Conservation (phyloP, 2,329 filamentous ascomycete species). For the Colletotrichum sp. region DNA sequence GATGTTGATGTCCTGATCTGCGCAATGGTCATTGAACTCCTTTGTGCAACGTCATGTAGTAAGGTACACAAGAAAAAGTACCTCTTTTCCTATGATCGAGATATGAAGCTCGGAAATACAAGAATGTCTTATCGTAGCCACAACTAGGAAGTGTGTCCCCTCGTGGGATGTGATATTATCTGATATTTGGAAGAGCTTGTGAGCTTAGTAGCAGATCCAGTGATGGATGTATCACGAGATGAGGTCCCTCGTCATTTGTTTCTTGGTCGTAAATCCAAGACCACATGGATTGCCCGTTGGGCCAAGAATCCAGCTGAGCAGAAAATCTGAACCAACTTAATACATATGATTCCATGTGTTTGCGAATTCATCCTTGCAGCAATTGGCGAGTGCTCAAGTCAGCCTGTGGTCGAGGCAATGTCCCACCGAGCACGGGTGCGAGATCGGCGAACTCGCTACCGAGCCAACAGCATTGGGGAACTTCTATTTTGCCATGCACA, state of each 20-base stretch:
- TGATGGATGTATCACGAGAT: background rate
- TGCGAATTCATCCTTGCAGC: background rate
- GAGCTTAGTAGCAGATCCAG: background rate
- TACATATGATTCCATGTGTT: background rate
- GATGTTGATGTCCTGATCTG: background rate
- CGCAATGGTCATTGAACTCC: background rate
- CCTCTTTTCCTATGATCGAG: background rate
- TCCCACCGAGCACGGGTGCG: background rate
- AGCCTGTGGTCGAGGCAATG: background rate
- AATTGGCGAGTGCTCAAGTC: background rate
- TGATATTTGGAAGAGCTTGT: background rate
- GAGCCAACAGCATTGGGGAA: background rate
- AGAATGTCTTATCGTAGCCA: fast-evolving
- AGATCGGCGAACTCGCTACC: background rate
- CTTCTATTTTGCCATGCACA: background rate
- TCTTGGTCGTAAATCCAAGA: background rate
- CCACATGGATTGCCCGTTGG: fast-evolving
- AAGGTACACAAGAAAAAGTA: background rate
- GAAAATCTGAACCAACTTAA: background rate
- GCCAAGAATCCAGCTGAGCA: background rate
- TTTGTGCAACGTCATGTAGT: fast-evolving
- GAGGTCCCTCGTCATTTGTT: fast-evolving
- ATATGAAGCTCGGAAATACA: background rate
- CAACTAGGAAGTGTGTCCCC: background rate
- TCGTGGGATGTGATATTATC: background rate